Conservation (phyloP, 169 alveolate species). For the Eimeria sp. region DNA sequence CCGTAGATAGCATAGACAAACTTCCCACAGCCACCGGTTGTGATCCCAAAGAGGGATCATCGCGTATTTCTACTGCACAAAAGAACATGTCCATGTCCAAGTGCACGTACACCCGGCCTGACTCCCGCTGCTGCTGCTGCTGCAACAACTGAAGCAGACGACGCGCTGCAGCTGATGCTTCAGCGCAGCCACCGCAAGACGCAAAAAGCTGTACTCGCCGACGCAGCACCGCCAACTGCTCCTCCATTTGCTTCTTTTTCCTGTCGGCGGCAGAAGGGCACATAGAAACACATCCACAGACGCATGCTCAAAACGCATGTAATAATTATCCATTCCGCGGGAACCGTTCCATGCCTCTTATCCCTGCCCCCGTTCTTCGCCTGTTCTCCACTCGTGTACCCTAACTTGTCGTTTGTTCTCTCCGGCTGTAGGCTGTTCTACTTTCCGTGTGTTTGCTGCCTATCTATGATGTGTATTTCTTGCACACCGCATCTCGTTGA, state of each 20-base stretch:
- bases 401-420: not conserved
- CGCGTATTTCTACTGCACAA: conserved; percentile 76
- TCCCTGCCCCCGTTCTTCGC: not conserved
- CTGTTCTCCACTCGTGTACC: not conserved
- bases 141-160: conserved; percentile 65
- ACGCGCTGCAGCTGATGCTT: conserved; percentile 69
- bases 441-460: not conserved
- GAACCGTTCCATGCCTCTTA: not conserved
- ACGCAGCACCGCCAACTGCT: conserved; percentile 55
- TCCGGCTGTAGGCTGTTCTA: not conserved
- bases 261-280: not conserved
- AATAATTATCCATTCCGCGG: not conserved
- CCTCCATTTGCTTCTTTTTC: conserved; percentile 51
- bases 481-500: conserved; percentile 62
- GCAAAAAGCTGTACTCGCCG: conserved; percentile 67
- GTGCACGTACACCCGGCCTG: conserved; percentile 72
- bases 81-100: conserved; percentile 78
- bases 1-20: conserved; percentile 91
- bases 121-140: conserved; percentile 79
- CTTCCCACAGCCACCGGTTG: conserved; percentile 91
- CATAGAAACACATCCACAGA: not conserved
- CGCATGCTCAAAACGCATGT: not conserved
- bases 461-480: not conserved
- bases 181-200: conserved; percentile 66
- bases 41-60: conserved; percentile 70